Conservation (phyloP, 768 basidiomycete species). For the Stropharia rugosoannulata region DNA sequence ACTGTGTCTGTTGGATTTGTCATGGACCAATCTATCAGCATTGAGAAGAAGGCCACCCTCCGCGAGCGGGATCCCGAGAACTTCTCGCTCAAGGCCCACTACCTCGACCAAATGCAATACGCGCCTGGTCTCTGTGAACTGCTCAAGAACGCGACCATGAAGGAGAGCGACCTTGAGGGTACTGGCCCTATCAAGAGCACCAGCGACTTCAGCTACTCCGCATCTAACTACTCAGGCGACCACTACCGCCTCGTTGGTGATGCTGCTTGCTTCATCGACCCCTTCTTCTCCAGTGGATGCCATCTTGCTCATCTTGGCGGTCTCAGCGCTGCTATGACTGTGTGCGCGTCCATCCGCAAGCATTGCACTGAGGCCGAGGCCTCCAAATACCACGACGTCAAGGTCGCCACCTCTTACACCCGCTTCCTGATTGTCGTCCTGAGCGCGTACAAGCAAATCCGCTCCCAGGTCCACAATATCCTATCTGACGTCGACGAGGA, state of each 20-base stretch:
- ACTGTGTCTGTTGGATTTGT: constrained; percentile 50
- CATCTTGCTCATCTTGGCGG: constrained; percentile 39
- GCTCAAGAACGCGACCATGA: constrained; percentile 24
- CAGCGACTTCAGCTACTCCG: constrained; percentile 35
- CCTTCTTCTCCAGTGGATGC: constrained; percentile 57
- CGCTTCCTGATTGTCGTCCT: constrained; percentile 49
- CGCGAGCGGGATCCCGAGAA: constrained; percentile 16
- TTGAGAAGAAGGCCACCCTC: constrained; percentile 23
- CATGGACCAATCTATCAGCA: constrained; percentile 36
- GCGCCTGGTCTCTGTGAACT: constrained; percentile 23
- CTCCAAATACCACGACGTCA: constrained; percentile 27
- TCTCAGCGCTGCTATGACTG: constrained; percentile 35
- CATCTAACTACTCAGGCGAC: constrained; percentile 28
- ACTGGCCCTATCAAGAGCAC: constrained; percentile 22
- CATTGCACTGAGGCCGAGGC: constrained; percentile 28
- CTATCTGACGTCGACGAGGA: constrained; percentile 44
- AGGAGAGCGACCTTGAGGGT: constrained; percentile 13
- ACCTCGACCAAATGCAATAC: constrained; percentile 27
- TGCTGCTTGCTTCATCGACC: constrained; percentile 52
- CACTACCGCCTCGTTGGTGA: constrained; percentile 33
- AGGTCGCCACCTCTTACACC: constrained; percentile 32
- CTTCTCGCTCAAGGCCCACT: constrained; percentile 19
- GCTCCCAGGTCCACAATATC: constrained; percentile 35
- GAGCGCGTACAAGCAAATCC: constrained; percentile 50
- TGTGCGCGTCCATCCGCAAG: constrained; percentile 30